These are phyloP conservation scores for Lasiosphaeria ovina DNA, from an alignment of 495 filamentous ascomycete genomes.

Conservation along the genomic window DNA sequence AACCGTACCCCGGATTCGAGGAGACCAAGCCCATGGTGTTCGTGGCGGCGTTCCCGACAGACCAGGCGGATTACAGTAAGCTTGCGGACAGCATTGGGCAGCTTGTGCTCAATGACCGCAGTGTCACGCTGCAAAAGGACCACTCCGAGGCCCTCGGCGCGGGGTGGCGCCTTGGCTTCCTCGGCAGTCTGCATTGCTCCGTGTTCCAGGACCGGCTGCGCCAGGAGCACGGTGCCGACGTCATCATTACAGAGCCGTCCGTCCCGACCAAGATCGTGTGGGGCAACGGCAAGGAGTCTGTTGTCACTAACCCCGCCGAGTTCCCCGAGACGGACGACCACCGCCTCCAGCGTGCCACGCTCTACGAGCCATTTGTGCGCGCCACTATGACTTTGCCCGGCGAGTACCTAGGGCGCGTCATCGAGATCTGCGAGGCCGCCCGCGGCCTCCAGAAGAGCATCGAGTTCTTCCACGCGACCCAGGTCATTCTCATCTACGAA, in stretches of 20 bases:
- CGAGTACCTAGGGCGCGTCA: conserved; percentile 89
- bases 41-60: conserved; percentile 90
- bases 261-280: conserved; percentile 87
- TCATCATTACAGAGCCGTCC: conserved; percentile 95
- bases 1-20: conserved; percentile 87
- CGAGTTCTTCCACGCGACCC: conserved; percentile 87
- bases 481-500: conserved; percentile 93
- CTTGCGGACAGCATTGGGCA: conserved; percentile 94
- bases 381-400: conserved; percentile 90
- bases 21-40: conserved; percentile 99
- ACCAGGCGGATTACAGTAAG: conserved; percentile 81
- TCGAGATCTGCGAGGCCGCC: conserved; percentile 90
- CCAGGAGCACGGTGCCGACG: conserved; percentile 89
- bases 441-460: conserved; percentile 82
- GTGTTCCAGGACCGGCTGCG: conserved; percentile 97
- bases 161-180: conserved; percentile 89
- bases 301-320: conserved; percentile 79
- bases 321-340: conserved; percentile 75
- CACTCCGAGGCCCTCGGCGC: conserved; percentile 89
- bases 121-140: conserved; percentile 90
- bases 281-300: conserved; percentile 63
- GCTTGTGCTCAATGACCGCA: conserved; percentile 89
- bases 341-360: conserved; percentile 49
- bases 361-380: conserved; percentile 83
- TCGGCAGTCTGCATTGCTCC: conserved; percentile 95